These are phyloP conservation scores for Sphaerulina populicola DNA, from an alignment of 2,329 filamentous ascomycete species.

Conservation along the genomic window DNA sequence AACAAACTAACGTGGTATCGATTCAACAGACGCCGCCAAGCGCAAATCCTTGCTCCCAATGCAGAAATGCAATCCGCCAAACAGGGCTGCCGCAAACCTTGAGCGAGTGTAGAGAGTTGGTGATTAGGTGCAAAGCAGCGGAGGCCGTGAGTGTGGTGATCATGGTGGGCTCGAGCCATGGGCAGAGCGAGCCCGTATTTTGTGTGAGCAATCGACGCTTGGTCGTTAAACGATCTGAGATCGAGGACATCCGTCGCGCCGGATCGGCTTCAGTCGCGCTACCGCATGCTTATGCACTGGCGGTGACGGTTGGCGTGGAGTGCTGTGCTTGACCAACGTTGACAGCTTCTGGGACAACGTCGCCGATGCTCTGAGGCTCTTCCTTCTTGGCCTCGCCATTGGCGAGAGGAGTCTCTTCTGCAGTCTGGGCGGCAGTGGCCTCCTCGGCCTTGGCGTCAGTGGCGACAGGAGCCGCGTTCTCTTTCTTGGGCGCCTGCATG, in stretches of 20 bases:
- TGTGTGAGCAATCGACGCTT: neutral
- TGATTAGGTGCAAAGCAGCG: constrained; percentile 12
- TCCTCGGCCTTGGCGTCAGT: constrained; percentile 21
- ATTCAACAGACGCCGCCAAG: constrained; percentile 13
- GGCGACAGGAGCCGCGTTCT: constrained; percentile 18
- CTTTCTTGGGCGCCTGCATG: constrained; percentile 29
- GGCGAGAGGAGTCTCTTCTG: constrained; percentile 19
- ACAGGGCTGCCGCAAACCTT: constrained; percentile 14
- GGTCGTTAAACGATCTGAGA: neutral
- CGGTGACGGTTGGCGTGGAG: constrained; percentile 27
- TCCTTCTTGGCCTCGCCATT: constrained; percentile 21
- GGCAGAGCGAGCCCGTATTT: neutral
- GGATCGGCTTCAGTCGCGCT: constrained; percentile 1
- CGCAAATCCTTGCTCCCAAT: constrained; percentile 10
- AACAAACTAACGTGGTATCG: constrained; percentile 15
- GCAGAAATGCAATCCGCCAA: constrained; percentile 14
- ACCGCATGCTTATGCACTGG: constrained; percentile 27
- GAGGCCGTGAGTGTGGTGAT: constrained; percentile 1
- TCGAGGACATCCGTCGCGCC: constrained; percentile 4
- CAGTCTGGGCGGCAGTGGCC: constrained; percentile 19
- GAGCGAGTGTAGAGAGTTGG: constrained; percentile 14
- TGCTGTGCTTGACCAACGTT: constrained; percentile 26
- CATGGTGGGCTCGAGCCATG: neutral
- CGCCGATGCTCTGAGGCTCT: constrained; percentile 25
- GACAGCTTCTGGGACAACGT: constrained; percentile 28